Evolutionary conservation across 495 filamentous ascomycete species (phyloP).

Genomic region (Opeltia flavorubescens): DNA sequence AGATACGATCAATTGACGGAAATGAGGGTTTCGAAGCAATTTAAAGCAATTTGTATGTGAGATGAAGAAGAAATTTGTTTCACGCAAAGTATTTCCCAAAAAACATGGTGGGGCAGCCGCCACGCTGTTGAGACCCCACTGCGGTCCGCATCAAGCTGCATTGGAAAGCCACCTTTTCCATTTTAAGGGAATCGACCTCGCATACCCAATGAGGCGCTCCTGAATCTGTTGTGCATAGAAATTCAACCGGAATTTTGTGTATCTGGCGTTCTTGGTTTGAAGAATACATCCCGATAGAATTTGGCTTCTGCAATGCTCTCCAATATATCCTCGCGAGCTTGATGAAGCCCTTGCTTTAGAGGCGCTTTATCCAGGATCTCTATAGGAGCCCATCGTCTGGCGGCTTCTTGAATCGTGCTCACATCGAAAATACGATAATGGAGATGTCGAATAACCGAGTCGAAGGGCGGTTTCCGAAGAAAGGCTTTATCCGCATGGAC

Average conservation of each 20-base stretch:
- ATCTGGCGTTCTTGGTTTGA: conserved; percentile 20
- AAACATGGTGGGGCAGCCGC: neutral
- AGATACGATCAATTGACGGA: neutral
- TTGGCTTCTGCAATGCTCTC: conserved; percentile 87
- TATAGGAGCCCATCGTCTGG: conserved; percentile 59
- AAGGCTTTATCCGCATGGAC: conserved; percentile 85
- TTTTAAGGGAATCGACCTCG: too few species aligned
- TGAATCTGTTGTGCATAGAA: too few species aligned
- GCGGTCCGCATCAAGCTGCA: neutral
- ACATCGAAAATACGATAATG: conserved; percentile 89
- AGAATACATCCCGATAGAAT: conserved; percentile 59
- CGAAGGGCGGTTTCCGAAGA: conserved; percentile 58
- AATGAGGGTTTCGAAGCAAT: too few species aligned
- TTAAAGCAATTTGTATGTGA: conserved; percentile 1
- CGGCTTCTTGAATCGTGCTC: conserved; percentile 79
- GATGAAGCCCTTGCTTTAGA: conserved; percentile 59
- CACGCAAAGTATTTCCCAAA: neutral
- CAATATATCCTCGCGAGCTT: conserved; percentile 78
- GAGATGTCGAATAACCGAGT: conserved; percentile 54
- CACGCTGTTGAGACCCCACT: neutral
- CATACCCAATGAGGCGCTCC: too few species aligned
- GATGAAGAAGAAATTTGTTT: conserved; percentile 1
- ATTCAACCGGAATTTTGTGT: too few species aligned
- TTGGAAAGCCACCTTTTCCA: neutral
- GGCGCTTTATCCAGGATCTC: conserved; percentile 47